Evolutionary conservation across 2,329 filamentous ascomycete species (phyloP).

Genomic region (Aspergillus fumigatiaffinis): DNA sequence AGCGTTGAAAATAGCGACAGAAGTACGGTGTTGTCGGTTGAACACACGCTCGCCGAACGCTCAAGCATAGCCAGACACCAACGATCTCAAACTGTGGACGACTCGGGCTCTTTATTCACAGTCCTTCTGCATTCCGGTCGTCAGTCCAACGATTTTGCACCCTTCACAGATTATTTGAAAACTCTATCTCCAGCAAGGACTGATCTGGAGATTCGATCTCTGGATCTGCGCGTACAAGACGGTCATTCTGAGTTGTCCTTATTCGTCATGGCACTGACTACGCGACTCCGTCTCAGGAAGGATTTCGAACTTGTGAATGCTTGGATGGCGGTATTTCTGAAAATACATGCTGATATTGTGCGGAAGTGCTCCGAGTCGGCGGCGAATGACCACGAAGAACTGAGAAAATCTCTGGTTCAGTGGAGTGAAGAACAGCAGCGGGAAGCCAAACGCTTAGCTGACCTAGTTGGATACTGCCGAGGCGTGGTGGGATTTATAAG

Average conservation of each 20-base stretch:
- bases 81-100: constrained; percentile 37
- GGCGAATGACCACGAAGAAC: constrained; percentile 39
- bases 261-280: constrained; percentile 79
- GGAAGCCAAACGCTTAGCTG: constrained; percentile 67
- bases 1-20: constrained; percentile 27
- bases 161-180: constrained; percentile 75
- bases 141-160: constrained; percentile 56
- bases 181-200: constrained; percentile 77
- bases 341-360: constrained; percentile 66
- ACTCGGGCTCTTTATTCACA: constrained; percentile 41
- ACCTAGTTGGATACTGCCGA: constrained; percentile 79
- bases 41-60: constrained; percentile 45
- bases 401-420: constrained; percentile 58
- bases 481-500: constrained; percentile 82
- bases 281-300: constrained; percentile 60
- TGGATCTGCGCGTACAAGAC: constrained; percentile 48
- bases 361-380: constrained; percentile 43
- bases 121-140: constrained; percentile 45
- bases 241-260: constrained; percentile 65
- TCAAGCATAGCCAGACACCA: constrained; percentile 70
- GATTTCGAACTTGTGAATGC: constrained; percentile 95
- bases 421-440: constrained; percentile 71
- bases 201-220: constrained; percentile 84
- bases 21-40: constrained; percentile 26
- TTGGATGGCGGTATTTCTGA: constrained; percentile 94